A percentile compares a stretch with the other conserved stretches of the same genome.
These are phyloP conservation scores for Arxiozyma slooffiae DNA, from an alignment of 1,139 yeast species.

Conservation along the genomic window DNA sequence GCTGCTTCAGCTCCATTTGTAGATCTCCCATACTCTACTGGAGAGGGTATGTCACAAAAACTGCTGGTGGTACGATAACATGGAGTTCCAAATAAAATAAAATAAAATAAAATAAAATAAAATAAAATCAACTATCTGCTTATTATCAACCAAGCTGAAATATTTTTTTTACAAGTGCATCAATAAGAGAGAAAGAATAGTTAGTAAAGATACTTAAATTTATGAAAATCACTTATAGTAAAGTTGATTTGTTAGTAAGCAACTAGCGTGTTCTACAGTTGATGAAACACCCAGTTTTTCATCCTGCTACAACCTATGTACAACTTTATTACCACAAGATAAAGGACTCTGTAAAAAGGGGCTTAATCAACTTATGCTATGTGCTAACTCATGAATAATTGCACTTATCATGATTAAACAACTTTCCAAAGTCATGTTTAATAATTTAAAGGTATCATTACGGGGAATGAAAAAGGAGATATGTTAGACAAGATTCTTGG, in stretches of 20 bases:
- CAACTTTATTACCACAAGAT: slow-evolving; percentile 7
- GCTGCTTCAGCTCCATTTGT: slow-evolving; percentile 7
- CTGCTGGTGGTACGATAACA: slow-evolving; percentile 12
- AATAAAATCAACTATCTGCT: slow-evolving; percentile 11
- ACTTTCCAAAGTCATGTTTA: neutral
- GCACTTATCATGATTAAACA: slow-evolving; percentile 12
- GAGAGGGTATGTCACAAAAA: slow-evolving; percentile 10
- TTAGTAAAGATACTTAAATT: slow-evolving; percentile 3
- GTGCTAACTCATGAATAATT: slow-evolving; percentile 7
- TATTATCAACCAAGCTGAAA: slow-evolving; percentile 17
- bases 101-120: too few relatives aligned
- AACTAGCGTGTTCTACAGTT: slow-evolving; percentile 8
- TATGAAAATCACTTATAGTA: neutral
- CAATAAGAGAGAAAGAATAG: slow-evolving; percentile 15
- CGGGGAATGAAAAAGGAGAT: too few relatives aligned
- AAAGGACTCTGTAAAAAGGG: slow-evolving; percentile 4
- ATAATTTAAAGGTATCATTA: too few relatives aligned
- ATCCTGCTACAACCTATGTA: slow-evolving; percentile 12
- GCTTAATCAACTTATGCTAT: neutral
- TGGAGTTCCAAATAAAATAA: slow-evolving; percentile 21
- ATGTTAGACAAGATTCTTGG: too few relatives aligned
- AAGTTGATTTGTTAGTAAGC: slow-evolving; percentile 4
- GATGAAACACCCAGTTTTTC: slow-evolving; percentile 8
- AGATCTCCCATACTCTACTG: slow-evolving; percentile 8
- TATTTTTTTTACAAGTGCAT: slow-evolving; percentile 13